These are phyloP conservation scores for Vitis vinifera DNA, from an alignment of 164 flowering plant genomes.

Conservation along the genomic window DNA sequence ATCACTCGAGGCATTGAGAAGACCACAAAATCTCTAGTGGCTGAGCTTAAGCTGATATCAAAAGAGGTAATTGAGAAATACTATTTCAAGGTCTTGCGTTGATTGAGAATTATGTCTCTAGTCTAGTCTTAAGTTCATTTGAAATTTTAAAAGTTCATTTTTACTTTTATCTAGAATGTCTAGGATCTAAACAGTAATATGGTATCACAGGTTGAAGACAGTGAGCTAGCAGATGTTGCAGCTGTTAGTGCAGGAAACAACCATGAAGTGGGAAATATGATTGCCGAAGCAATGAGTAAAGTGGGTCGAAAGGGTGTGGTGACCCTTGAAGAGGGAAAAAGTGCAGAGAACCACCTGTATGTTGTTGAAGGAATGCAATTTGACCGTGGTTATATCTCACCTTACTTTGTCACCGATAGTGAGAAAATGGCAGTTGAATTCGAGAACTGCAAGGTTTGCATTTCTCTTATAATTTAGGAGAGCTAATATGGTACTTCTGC, in stretches of 20 bases:
- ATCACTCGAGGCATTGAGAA: constrained; percentile 98
- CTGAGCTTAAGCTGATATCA: constrained; percentile 77
- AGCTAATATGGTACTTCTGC: not conserved
- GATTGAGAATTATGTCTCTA: too few relatives aligned
- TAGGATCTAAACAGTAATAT: not conserved
- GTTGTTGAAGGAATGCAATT: constrained; percentile 99
- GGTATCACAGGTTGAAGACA: constrained; percentile 80
- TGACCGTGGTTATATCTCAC: constrained; percentile 95
- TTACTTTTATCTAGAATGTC: too few relatives aligned
- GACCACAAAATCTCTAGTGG: constrained; percentile 85
- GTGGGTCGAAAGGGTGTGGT: constrained; percentile 97
- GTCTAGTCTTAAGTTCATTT: too few relatives aligned
- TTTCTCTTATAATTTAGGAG: not conserved
- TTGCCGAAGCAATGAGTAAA: constrained; percentile 94
- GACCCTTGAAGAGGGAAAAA: constrained; percentile 97
- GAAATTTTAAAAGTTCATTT: too few relatives aligned
- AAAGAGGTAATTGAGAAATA: constrained; percentile 63
- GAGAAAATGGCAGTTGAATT: constrained; percentile 94
- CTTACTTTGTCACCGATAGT: constrained; percentile 92
- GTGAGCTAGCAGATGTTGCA: constrained; percentile 97
- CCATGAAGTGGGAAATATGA: constrained; percentile 89
- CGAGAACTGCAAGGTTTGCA: constrained; percentile 88
- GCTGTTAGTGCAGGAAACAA: constrained; percentile 99
- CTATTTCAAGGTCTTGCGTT: too few relatives aligned
- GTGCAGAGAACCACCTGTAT: constrained; percentile 87